Evolutionary conservation across 2,329 filamentous ascomycete genomes (phyloP).

Genomic region (Aspergillus brasiliensis): DNA sequence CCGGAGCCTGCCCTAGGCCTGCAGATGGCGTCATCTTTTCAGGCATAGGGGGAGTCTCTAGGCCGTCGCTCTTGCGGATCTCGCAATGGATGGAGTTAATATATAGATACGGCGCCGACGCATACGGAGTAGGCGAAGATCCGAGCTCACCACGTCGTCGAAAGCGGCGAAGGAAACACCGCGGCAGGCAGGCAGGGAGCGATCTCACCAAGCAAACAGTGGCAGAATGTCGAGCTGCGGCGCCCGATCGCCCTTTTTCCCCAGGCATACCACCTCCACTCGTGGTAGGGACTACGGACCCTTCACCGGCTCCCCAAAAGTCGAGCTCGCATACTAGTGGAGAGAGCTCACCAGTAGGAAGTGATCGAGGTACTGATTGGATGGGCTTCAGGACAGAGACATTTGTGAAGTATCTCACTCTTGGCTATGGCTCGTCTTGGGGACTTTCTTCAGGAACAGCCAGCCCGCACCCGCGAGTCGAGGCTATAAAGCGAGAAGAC

Average conservation of each 20-base stretch:
- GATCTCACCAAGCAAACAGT: conserved; percentile 7
- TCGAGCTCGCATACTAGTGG: conserved; percentile 18
- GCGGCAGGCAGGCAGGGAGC: conserved; percentile 22
- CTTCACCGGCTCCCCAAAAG: conserved; percentile 21
- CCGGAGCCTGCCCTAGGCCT: conserved; percentile 65
- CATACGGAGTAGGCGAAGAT: conserved; percentile 83
- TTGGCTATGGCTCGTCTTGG: conserved; percentile 54
- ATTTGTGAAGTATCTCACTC: conserved; percentile 53
- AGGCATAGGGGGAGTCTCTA: conserved; percentile 72
- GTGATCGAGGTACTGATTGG: conserved; percentile 28
- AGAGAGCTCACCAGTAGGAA: conserved; percentile 19
- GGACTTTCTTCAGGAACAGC: conserved; percentile 39
- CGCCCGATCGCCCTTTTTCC: conserved; percentile 30
- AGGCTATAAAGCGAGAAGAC: conserved; percentile 27
- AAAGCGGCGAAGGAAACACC: conserved; percentile 37
- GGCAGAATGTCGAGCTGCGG: conserved; percentile 14
- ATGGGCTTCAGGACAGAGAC: conserved; percentile 44
- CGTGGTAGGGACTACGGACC: conserved; percentile 28
- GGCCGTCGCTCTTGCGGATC: conserved; percentile 70
- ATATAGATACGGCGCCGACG: conserved; percentile 78
- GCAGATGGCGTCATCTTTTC: conserved; percentile 87
- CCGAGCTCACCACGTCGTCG: conserved; percentile 65
- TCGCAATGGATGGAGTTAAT: conserved; percentile 87
- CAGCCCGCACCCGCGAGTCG: conserved; percentile 28
- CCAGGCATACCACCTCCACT: conserved; percentile 50